phyloP scores from a whole-genome alignment of 208 protist species.

The Trichomonas gallinae region DNA sequence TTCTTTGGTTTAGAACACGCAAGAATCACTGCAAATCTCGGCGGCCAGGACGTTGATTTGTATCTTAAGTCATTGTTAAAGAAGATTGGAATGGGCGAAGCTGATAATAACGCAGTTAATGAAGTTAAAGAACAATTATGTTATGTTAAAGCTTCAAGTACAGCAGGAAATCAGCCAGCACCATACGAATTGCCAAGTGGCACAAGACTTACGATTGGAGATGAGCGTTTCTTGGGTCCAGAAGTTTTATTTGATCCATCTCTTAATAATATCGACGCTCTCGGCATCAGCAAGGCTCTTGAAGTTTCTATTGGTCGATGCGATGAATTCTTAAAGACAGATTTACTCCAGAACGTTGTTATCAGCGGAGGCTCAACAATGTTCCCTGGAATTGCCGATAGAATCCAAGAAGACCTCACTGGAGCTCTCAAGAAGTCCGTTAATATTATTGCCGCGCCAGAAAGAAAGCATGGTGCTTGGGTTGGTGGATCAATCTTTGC shows the following conservation, averaged over 20 bases:
- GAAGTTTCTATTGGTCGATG: constrained; percentile 47
- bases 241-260: constrained; percentile 21
- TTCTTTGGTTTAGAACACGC: not conserved
- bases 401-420: constrained; percentile 64
- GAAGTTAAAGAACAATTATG: constrained; percentile 23
- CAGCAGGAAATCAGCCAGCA: not conserved
- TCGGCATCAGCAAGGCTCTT: constrained; percentile 23
- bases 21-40: not conserved
- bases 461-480: constrained; percentile 63
- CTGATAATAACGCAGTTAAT: not conserved
- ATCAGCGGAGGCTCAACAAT: constrained; percentile 49
- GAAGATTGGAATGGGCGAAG: constrained; percentile 10
- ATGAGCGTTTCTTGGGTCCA: not conserved
- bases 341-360: constrained; percentile 50
- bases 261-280: not conserved
- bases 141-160: not conserved
- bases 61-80: not conserved
- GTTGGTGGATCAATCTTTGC: constrained; percentile 32
- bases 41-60: not conserved
- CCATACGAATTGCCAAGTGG: not conserved
- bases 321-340: constrained; percentile 51
- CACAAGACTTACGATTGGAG: not conserved
- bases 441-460: constrained; percentile 47
- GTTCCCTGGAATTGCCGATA: constrained; percentile 76
- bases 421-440: constrained; percentile 41